phyloP scores from a whole-genome alignment of 2,329 filamentous ascomycete species.

The Penicillium fuscoglaucum region DNA sequence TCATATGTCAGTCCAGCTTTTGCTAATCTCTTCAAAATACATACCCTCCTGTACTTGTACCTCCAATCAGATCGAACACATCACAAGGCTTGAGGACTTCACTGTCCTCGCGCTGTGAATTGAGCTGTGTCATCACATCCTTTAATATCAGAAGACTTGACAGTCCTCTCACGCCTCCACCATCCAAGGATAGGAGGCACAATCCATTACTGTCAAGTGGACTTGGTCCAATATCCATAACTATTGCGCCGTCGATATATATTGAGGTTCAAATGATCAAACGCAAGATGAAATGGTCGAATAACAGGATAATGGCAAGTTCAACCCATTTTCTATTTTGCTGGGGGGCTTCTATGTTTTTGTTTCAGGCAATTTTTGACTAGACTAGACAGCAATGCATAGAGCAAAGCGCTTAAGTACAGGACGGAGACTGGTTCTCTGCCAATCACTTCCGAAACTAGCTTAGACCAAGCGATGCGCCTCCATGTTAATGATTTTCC shows the following conservation, averaged over 20 bases:
- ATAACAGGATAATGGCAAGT: no score
- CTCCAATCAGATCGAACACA: constrained; percentile 24
- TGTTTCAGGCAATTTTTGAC: neutral
- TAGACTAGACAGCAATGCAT: neutral
- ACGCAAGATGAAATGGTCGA: no score
- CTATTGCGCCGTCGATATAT: no score
- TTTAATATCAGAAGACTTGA: constrained; percentile 41
- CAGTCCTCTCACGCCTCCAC: constrained; percentile 44
- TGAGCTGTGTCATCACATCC: constrained; percentile 37
- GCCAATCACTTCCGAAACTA: no score
- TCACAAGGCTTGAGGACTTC: no score
- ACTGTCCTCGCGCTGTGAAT: constrained; percentile 20
- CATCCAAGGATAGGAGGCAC: constrained; percentile 38
- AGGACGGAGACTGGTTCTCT: neutral
- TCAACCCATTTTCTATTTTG: no score
- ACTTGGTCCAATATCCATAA: no score
- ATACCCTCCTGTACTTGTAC: constrained; percentile 31
- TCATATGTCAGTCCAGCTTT: neutral
- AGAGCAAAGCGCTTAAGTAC: constrained; percentile 5
- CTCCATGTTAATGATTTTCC: neutral
- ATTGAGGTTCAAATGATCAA: no score
- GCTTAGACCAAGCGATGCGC: neutral
- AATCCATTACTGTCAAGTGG: constrained; percentile 14
- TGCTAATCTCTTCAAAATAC: no score
- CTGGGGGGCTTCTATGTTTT: no score